These are phyloP conservation scores for Ceratobasidium sp. DNA, from an alignment of 1,284 basidiomycete genomes.

Conservation along the genomic window DNA sequence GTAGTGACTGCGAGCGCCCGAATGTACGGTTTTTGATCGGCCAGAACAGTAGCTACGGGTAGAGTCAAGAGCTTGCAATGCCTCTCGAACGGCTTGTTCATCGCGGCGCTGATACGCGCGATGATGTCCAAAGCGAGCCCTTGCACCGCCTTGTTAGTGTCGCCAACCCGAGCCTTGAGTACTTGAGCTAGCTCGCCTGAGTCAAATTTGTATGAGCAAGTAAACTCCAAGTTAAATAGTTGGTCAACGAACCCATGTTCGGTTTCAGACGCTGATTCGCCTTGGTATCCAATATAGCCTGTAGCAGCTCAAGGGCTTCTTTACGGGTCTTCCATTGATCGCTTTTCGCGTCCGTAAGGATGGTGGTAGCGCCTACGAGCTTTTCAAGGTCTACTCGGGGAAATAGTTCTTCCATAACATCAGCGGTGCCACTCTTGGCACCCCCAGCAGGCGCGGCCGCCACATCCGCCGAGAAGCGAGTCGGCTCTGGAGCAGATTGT, in stretches of 20 bases:
- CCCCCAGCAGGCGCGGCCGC: slow-evolving; percentile 57
- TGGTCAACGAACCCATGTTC: slow-evolving; percentile 74
- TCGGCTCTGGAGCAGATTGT: slow-evolving; percentile 81
- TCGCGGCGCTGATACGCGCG: slow-evolving; percentile 87
- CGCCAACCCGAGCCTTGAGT: slow-evolving; percentile 87
- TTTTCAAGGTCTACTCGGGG: slow-evolving; percentile 94
- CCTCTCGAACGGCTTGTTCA: slow-evolving; percentile 96
- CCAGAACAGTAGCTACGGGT: slow-evolving; percentile 84
- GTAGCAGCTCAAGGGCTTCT: slow-evolving; percentile 89
- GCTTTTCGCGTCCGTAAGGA: slow-evolving; percentile 84
- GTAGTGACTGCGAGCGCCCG: slow-evolving; percentile 82
- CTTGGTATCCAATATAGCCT: slow-evolving; percentile 86
- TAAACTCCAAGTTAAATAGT: slow-evolving; percentile 18
- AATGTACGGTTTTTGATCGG: slow-evolving; percentile 93
- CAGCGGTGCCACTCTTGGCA: slow-evolving; percentile 59
- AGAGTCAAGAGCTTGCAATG: slow-evolving; percentile 80
- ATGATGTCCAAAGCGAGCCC: slow-evolving; percentile 90
- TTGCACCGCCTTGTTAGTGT: slow-evolving; percentile 96
- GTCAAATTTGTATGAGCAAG: slow-evolving; percentile 12
- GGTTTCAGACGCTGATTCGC: slow-evolving; percentile 93
- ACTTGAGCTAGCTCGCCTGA: slow-evolving; percentile 89
- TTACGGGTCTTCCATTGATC: slow-evolving; percentile 99
- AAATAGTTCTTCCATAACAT: slow-evolving; percentile 92
- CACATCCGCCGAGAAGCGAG: slow-evolving; percentile 78
- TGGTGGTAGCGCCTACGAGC: slow-evolving; percentile 84